Percentiles rank a stretch among this genome's conserved stretches.
These are phyloP conservation scores for Penicillium glabrum DNA, from an alignment of 2,329 filamentous ascomycete species.

Conservation along the genomic window DNA sequence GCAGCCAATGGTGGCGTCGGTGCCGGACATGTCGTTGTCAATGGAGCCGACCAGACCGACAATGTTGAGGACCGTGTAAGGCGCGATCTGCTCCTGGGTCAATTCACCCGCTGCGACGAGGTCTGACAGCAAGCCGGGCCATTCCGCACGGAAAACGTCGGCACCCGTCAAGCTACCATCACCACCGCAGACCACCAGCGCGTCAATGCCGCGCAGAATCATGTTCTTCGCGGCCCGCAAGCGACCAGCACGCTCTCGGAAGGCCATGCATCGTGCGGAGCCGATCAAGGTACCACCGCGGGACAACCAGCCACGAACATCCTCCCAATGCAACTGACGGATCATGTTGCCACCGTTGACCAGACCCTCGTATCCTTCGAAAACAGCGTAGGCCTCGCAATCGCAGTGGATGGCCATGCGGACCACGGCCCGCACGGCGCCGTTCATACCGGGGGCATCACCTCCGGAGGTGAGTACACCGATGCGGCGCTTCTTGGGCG, in stretches of 20 bases:
- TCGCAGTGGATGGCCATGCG: conserved; percentile 84
- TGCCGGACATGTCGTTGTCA: conserved; percentile 96
- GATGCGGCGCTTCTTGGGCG: conserved; percentile 63
- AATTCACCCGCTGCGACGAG: conserved; percentile 74
- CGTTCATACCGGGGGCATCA: conserved; percentile 94
- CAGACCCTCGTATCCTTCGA: conserved; percentile 94
- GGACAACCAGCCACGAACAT: conserved; percentile 90
- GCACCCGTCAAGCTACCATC: conserved; percentile 95
- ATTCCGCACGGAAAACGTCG: conserved; percentile 88
- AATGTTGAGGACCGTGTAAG: conserved; percentile 88
- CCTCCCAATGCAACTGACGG: conserved; percentile 83
- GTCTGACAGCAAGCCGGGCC: conserved; percentile 84
- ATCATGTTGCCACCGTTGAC: conserved; percentile 89
- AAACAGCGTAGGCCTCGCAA: conserved; percentile 77
- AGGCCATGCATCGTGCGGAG: conserved; percentile 87
- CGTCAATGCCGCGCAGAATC: conserved; percentile 88
- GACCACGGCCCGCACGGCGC: conserved; percentile 83
- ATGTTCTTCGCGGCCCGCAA: conserved; percentile 90
- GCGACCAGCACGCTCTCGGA: conserved; percentile 84
- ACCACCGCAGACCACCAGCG: conserved; percentile 93
- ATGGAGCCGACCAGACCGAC: conserved; percentile 96
- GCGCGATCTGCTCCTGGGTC: conserved; percentile 66
- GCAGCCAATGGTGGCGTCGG: conserved; percentile 94
- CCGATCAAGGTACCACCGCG: conserved; percentile 96
- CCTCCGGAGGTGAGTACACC: conserved; percentile 93